These are phyloP conservation scores for Diophrys appendiculata DNA, from an alignment of 73 alveolate species.

Conservation along the genomic window DNA sequence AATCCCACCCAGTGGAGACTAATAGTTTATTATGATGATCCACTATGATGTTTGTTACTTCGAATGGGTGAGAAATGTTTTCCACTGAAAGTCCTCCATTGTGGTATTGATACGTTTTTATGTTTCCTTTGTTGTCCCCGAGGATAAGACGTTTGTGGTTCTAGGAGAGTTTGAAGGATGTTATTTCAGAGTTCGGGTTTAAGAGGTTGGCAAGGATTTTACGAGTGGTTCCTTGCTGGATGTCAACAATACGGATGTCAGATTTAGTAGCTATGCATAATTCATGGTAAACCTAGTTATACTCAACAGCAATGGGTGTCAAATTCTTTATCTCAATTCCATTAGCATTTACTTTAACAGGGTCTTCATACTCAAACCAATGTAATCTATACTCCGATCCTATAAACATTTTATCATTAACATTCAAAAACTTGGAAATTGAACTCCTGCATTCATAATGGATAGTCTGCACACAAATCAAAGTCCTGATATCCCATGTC, in stretches of 20 bases:
- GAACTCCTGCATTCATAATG: conserved; percentile 61
- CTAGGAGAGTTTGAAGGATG: conserved; percentile 18
- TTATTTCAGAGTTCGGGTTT: conserved; percentile 23
- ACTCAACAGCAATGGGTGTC: conserved; percentile 44
- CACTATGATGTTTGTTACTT: conserved; percentile 32
- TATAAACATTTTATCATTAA: conserved; percentile 37
- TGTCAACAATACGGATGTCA: conserved; percentile 47
- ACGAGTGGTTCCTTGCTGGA: conserved; percentile 31
- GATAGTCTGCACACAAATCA: conserved; percentile 43
- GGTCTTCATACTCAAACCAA: conserved; percentile 70
- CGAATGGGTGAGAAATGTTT: conserved; percentile 35
- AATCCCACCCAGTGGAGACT: conserved; percentile 54
- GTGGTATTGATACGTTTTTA: conserved; percentile 31
- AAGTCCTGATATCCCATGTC: conserved; percentile 64
- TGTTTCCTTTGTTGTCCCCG: conserved; percentile 60
- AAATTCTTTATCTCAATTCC: conserved; percentile 51
- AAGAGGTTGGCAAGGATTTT: conserved; percentile 53
- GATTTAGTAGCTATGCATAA: conserved; percentile 55
- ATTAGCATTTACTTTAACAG: conserved; percentile 46
- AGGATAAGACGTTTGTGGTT: conserved; percentile 48
- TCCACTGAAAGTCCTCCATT: conserved; percentile 17
- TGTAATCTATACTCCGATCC: conserved; percentile 60
- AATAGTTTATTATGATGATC: conserved; percentile 42
- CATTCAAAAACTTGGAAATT: conserved; percentile 39
- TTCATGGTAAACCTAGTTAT: conserved; percentile 30